Evolutionary conservation across 1,284 basidiomycete genomes (phyloP).

Genomic region (Fomitopsis betulina): DNA sequence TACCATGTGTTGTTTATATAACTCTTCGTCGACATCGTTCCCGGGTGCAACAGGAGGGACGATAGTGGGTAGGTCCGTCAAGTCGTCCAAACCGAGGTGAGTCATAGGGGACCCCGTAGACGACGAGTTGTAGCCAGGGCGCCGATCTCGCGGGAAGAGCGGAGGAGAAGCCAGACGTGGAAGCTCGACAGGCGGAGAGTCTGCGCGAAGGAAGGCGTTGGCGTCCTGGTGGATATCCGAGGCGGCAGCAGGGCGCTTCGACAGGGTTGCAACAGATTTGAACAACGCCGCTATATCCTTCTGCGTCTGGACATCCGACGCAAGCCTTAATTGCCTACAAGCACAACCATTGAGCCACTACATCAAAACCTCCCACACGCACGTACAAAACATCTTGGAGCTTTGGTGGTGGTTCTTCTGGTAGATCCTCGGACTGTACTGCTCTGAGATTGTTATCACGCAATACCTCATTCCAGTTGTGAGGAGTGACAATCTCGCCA

Average conservation of each 20-base stretch:
- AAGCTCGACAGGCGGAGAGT: constrained; percentile 29
- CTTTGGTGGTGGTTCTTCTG: constrained; percentile 3
- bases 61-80: constrained; percentile 26
- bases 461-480: constrained; percentile 6
- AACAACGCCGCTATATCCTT: constrained; percentile 16
- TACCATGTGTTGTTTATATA: constrained; percentile 43
- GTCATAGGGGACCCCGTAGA: neutral
- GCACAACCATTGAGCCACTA: neutral
- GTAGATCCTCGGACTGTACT: constrained; percentile 1
- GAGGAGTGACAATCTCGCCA: constrained; percentile 2
- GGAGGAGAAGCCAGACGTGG: constrained; percentile 33
- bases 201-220: constrained; percentile 30
- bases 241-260: neutral
- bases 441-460: neutral
- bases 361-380: neutral
- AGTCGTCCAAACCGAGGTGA: constrained; percentile 13
- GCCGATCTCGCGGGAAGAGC: constrained; percentile 40
- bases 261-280: constrained; percentile 11
- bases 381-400: constrained; percentile 15
- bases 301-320: constrained; percentile 26
- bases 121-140: constrained; percentile 15
- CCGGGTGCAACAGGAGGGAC: constrained; percentile 18
- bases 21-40: constrained; percentile 40
- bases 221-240: constrained; percentile 14
- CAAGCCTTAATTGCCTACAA: constrained; percentile 30